Evolutionary conservation across 129 eudicot species (phyloP).

Genomic region (Flaveria brownii): DNA sequence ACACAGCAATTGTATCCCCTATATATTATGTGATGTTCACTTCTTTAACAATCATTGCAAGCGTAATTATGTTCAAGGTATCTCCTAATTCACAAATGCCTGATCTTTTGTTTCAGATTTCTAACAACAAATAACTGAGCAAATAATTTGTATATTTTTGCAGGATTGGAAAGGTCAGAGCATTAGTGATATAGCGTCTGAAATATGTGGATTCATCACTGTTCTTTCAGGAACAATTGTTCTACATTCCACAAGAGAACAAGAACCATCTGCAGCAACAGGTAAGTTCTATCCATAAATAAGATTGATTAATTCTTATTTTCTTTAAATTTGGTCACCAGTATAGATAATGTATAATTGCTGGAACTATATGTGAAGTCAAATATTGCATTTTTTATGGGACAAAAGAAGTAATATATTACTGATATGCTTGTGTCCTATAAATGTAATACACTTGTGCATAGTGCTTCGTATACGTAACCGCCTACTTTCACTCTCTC

Average conservation of each 20-base stretch:
- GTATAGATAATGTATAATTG: too few relatives aligned
- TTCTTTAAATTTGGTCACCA: too few relatives aligned
- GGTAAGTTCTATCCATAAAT: conserved; percentile 39
- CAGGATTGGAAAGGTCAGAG: conserved; percentile 88
- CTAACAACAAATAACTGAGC: neutral
- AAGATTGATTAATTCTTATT: neutral
- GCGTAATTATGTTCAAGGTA: conserved; percentile 96
- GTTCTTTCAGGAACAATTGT: conserved; percentile 84
- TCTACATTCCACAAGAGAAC: conserved; percentile 84
- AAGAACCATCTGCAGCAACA: conserved; percentile 58
- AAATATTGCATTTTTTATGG: neutral
- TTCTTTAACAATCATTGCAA: conserved; percentile 78
- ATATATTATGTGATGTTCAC: conserved; percentile 97
- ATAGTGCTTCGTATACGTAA: too few relatives aligned
- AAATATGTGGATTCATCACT: conserved; percentile 50
- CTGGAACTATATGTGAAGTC: neutral
- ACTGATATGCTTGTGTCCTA: too few relatives aligned
- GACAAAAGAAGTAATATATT: too few relatives aligned
- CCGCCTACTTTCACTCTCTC: too few relatives aligned
- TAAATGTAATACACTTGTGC: too few relatives aligned
- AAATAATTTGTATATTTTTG: conserved; percentile 16
- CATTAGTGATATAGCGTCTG: conserved; percentile 75
- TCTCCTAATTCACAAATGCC: neutral
- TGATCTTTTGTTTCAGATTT: neutral
- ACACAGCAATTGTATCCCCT: conserved; percentile 87